phyloP scores from a whole-genome alignment of 2,329 filamentous ascomycete species.

The Graphiopsis chlorocephala region DNA sequence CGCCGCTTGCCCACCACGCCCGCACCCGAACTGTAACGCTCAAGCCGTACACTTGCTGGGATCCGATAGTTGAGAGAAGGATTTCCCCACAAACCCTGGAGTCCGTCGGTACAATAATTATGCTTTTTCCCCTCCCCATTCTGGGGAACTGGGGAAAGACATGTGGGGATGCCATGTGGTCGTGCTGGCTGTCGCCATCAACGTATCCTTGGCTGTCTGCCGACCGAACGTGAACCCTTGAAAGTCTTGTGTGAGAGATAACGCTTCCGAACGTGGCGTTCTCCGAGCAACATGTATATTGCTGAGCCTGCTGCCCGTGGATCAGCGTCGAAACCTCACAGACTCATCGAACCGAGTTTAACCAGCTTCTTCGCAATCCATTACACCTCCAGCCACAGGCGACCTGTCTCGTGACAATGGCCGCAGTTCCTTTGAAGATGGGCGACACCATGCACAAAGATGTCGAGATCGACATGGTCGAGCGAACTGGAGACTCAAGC shows the following conservation, averaged over 20 bases:
- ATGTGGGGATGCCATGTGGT: background rate
- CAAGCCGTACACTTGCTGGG: background rate
- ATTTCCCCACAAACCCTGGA: background rate
- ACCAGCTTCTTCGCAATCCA: background rate
- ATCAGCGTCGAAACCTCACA: background rate
- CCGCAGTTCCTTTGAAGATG: background rate
- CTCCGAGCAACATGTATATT: background rate
- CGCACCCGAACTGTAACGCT: too few species aligned
- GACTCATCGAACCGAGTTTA: background rate
- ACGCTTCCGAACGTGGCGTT: background rate
- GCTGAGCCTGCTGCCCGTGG: background rate
- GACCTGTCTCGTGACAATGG: background rate
- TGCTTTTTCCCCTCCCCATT: background rate
- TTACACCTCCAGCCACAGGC: background rate
- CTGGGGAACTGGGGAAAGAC: background rate
- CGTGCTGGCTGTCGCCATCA: background rate
- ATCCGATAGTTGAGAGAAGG: too few species aligned
- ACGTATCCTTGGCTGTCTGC: background rate
- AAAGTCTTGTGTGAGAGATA: background rate
- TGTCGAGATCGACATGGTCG: slow-evolving; percentile 8
- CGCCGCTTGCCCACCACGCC: background rate
- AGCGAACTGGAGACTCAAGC: background rate
- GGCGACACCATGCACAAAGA: background rate
- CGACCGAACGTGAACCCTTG: background rate
- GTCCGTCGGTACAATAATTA: background rate